Base-by-base conservation (phyloP, 208 protist species). In the Leishmania amazonensis region DNA sequence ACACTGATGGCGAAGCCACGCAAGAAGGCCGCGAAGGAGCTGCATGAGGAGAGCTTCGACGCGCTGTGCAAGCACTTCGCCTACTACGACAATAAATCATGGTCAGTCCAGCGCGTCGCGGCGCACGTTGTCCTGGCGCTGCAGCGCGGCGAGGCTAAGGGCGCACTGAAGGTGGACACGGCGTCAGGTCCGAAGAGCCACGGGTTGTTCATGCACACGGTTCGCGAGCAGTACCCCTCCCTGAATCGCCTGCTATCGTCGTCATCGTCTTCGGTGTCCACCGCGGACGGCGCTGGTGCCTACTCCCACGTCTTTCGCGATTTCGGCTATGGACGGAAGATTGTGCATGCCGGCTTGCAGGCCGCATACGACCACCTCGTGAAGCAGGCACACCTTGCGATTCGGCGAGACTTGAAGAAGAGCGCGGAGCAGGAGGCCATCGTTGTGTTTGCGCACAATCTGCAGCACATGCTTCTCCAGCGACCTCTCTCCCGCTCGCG, bases 381-480 rank as follows among this genome's bases (percentile, higher is more conserved):
- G 11, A 91, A 91, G 73, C 58, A 87, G 35, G 79, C 85, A 3
- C 83, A 89, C 68, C 88, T 73, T 31, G 87, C 89, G 21, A 73
- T 96, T 51, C 84, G 91, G 21, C 87, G 92, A 19, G 93, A 95
- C 77, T 62, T 96, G 51, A 85, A 88, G 83, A 95, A 95, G 75
- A 91, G 89, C 80, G 95, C 95, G 13, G 91, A 95, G 83, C 87
- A 87, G 60, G 90, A 90, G 78, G 90, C 93, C 21, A 91, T 96
- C 31, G 78, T 79, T 1, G 95, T 97, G 24, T 97, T 97, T 82
- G 89, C 90, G 31, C 88, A 92, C 81, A 96, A 94, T 60, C 83
- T 96, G 75, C 90, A 90, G 28, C 89, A 96, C 75, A 91, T 96
- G 87, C 87, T 96, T 74, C 86, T 96, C 54, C 93, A 96, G 81